phyloP scores from a whole-genome alignment of 805 yeast genomes.

The Ogataea siamensis region DNA sequence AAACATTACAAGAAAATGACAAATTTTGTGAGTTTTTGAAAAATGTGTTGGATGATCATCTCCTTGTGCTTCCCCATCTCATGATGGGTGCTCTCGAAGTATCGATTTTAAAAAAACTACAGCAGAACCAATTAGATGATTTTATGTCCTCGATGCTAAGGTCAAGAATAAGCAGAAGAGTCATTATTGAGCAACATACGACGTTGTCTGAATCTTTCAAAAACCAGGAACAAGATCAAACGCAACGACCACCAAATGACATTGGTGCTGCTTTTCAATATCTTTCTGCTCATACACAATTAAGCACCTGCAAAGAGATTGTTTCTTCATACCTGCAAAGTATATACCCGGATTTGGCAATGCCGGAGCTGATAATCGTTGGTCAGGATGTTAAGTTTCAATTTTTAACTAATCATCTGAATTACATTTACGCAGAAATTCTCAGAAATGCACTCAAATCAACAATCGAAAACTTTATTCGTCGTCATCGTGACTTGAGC shows the following conservation, averaged over 20 bases:
- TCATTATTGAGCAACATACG: slow-evolving; percentile 88
- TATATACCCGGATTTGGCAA: slow-evolving; percentile 50
- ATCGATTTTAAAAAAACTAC: slow-evolving; percentile 55
- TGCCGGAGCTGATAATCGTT: slow-evolving; percentile 77
- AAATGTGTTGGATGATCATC: slow-evolving; percentile 71
- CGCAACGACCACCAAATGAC: slow-evolving; percentile 53
- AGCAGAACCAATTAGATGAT: slow-evolving; percentile 62
- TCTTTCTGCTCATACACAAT: slow-evolving; percentile 69
- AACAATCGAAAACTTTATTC: slow-evolving; percentile 52
- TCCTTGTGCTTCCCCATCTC: slow-evolving; percentile 78
- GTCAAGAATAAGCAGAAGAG: slow-evolving; percentile 84
- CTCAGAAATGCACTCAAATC: slow-evolving; percentile 84
- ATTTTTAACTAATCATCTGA: slow-evolving; percentile 82
- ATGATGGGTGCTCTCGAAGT: slow-evolving; percentile 92
- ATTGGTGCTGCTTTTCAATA: slow-evolving; percentile 78
- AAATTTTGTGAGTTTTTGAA: slow-evolving; percentile 64
- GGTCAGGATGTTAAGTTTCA: slow-evolving; percentile 77
- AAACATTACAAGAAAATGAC: slow-evolving; percentile 70
- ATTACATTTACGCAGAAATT: slow-evolving; percentile 83
- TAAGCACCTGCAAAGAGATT: slow-evolving; percentile 51
- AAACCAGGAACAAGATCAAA: slow-evolving; percentile 38
- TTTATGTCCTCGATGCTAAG: slow-evolving; percentile 77
- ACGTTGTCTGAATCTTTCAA: slow-evolving; percentile 68
- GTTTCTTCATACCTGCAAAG: slow-evolving; percentile 52
- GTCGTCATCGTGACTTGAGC: slow-evolving; percentile 19